Conservation (phyloP, 305 asterid species). For the Fraxinus dipetala region DNA sequence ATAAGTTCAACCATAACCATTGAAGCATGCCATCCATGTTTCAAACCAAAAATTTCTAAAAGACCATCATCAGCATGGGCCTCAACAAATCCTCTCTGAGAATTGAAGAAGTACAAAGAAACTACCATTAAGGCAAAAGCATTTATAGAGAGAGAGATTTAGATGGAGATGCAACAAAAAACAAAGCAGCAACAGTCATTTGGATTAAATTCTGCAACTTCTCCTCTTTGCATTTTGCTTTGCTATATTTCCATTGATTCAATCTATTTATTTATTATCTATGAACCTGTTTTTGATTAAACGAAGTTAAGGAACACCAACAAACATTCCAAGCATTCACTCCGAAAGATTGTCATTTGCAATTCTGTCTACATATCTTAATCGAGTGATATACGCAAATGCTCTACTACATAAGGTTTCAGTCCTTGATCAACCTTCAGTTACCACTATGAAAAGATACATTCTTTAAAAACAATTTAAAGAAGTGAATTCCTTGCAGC, state of each 20-base stretch:
- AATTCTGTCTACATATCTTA: background rate
- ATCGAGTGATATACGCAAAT: background rate
- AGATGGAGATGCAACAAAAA: background rate
- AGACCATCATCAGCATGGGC: slow-evolving; percentile 73
- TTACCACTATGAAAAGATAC: background rate
- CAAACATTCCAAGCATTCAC: background rate
- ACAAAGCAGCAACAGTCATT: background rate
- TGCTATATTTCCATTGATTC: background rate
- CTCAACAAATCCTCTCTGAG: slow-evolving; percentile 70
- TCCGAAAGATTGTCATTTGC: background rate
- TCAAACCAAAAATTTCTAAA: slow-evolving; percentile 64
- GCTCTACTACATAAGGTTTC: background rate
- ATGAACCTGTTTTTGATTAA: background rate
- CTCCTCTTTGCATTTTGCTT: background rate
- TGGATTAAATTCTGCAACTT: background rate
- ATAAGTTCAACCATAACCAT: slow-evolving; percentile 81
- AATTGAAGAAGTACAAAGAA: slow-evolving; percentile 7
- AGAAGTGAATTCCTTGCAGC: background rate
- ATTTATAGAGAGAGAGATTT: background rate
- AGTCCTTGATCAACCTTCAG: background rate
- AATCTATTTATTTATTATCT: background rate
- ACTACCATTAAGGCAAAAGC: background rate
- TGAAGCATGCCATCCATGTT: slow-evolving; percentile 94
- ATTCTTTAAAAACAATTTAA: background rate
- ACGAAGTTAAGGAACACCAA: background rate